Base-by-base conservation (phyloP, 148 eudicot genomes). In the Persicaria tinctoria region DNA sequence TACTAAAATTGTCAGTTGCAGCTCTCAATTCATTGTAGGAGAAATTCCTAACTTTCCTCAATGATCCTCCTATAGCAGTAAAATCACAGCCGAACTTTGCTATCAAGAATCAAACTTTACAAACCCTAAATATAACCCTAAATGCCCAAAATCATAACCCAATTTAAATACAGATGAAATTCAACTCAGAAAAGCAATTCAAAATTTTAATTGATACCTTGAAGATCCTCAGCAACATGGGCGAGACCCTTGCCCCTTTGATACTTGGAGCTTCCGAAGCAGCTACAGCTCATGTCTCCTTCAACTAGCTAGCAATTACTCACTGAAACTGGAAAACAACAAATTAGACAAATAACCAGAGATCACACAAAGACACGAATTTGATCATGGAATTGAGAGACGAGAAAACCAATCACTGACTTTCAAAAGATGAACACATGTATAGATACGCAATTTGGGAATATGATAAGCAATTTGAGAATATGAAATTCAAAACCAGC, bases 1-100 rank as follows among this genome's bases (percentile, higher is more conserved):
- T 75, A 81, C 82, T 78, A 56, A 93, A 91, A 74, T 88, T 77
- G 32, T 83, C 79, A 5, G 98, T 93, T 71, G 94, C 93, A 38
- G 59, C 76, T 84, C 81, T 80, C 79, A 93, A 55, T 79, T 88
- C 97, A 27, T 81, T 80, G 89, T 84, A 88, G 18, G 88, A 76
- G 82, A 91, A 91, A 48, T 71, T 85, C 73, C 80, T 87, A 78
- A 88, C 85, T 74, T 82, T 85, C 76, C 59, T 82, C 50, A 88
- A 81, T 18, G 79, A 76, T 49, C 68, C 68, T 72, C 91, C 97
- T 93, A 82, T 59, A 75, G 48, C 76, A 3, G 75, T 38, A 11
- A 68, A 68, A 68, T 6, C n/a, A 68, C 6, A 60, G 4, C 11
- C 12, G 4, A 10, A 51, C 54, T 51, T 51, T 51, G 3, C 54